Evolutionary conservation across 2,329 filamentous ascomycete species (phyloP).

Genomic region (Neofusicoccum kwambonambiense): DNA sequence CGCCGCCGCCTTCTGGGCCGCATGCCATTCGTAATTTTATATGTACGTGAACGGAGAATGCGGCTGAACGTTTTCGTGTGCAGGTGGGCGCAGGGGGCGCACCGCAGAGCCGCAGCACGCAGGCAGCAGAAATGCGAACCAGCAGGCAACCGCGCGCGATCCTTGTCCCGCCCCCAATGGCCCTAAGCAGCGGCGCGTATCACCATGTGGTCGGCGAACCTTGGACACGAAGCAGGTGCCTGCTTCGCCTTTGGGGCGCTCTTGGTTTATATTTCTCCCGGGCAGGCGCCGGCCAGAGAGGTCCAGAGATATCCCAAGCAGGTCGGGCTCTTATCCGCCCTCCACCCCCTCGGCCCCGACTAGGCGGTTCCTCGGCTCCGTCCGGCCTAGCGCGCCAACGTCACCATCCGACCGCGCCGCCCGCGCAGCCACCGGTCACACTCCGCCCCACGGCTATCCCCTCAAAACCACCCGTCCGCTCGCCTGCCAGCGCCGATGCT

Average conservation of each 20-base stretch:
- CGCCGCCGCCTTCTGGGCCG: no score
- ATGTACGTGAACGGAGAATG: neutral
- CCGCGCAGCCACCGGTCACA: neutral
- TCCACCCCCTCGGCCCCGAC: conserved; percentile 1
- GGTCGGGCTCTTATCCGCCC: neutral
- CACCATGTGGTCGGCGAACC: neutral
- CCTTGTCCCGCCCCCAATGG: neutral
- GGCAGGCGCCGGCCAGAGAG: neutral
- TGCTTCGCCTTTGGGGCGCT: neutral
- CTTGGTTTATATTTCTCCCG: neutral
- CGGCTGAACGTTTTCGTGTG: conserved; percentile 10
- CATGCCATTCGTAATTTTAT: neutral
- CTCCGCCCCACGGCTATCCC: neutral
- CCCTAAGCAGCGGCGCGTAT: neutral
- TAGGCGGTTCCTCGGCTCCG: conserved; percentile 3
- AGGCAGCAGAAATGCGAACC: conserved; percentile 18
- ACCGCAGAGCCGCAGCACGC: neutral
- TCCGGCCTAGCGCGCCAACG: conserved; percentile 2
- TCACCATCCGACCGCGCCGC: neutral
- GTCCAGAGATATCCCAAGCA: no score
- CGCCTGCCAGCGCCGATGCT: conserved; percentile 1
- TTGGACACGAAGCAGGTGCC: neutral
- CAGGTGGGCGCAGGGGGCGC: neutral
- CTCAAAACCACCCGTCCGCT: neutral
- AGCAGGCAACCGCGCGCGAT: neutral